A percentile compares a stretch with the other conserved stretches of the same genome.
Conservation (phyloP, 139 green algal species). For the Haematococcus lacustris region DNA sequence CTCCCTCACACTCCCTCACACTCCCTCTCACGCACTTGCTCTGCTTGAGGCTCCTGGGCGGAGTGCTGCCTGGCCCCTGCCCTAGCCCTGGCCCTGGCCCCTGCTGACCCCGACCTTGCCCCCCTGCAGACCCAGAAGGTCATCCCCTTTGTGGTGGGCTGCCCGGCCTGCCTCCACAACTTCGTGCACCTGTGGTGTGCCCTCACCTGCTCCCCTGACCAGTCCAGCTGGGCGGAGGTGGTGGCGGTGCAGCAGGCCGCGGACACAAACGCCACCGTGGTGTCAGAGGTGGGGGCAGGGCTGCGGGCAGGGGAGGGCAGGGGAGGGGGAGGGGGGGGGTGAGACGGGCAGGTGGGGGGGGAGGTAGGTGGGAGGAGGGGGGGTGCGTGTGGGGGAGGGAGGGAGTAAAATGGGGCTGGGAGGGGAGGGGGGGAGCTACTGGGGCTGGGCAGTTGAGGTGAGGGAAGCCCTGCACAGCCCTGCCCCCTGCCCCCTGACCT, state of each 20-base stretch:
- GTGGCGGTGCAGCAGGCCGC: conserved; percentile 42
- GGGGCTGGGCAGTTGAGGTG: too few species aligned
- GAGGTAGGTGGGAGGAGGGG: too few species aligned
- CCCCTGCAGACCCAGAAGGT: conserved; percentile 48
- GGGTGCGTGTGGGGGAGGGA: too few species aligned
- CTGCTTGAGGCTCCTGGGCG: not conserved
- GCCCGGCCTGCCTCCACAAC: conserved; percentile 85
- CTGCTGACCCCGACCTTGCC: not conserved
- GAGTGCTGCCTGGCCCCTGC: too few species aligned
- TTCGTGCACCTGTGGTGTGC: conserved; percentile 80
- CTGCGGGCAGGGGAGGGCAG: not conserved
- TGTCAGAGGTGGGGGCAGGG: conserved; percentile 26
- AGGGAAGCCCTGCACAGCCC: too few species aligned
- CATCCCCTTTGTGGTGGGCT: conserved; percentile 73
- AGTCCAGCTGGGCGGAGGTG: conserved; percentile 79
- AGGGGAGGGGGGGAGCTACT: too few species aligned
- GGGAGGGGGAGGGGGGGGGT: not conserved
- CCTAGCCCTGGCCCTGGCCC: not conserved
- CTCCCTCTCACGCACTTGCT: not conserved
- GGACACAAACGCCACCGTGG: conserved; percentile 31
- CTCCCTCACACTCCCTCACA: not conserved
- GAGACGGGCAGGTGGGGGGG: too few species aligned
- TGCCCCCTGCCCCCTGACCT: too few species aligned
- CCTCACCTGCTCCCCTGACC: conserved; percentile 63
- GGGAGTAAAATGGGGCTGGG: too few species aligned